phyloP scores from a whole-genome alignment of 331 rosid species.

The Spiraea crenata region DNA sequence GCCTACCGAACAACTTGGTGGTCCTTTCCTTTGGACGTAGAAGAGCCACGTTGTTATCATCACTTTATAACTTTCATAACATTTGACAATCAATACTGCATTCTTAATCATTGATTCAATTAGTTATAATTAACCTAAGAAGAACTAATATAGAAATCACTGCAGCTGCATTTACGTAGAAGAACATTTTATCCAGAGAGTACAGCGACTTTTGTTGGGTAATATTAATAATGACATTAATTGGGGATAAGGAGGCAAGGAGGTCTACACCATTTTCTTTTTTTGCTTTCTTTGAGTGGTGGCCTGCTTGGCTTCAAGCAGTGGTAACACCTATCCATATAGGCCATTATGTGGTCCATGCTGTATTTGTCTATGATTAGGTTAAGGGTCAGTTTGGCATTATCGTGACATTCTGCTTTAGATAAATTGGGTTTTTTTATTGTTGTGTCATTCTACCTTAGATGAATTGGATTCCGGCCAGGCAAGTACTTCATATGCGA shows the following conservation, averaged over 20 bases:
- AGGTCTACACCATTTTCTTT: slow-evolving; percentile 12
- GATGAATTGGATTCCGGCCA: no score
- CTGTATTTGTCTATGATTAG: neutral
- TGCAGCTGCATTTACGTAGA: no score
- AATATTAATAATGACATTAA: slow-evolving; percentile 19
- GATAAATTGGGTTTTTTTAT: slow-evolving; percentile 5
- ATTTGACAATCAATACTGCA: no score
- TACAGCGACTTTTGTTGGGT: slow-evolving; percentile 32
- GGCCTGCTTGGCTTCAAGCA: slow-evolving; percentile 19
- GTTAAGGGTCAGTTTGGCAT: slow-evolving; percentile 7
- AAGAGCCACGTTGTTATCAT: slow-evolving; percentile 38
- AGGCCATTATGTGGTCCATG: slow-evolving; percentile 25
- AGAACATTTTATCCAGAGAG: neutral
- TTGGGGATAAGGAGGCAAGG: slow-evolving; percentile 13
- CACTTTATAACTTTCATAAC: no score
- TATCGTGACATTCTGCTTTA: neutral
- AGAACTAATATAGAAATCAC: no score
- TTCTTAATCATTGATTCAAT: no score
- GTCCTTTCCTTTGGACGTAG: slow-evolving; percentile 27
- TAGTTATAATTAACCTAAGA: no score
- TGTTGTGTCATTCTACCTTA: no score
- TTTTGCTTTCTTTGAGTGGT: neutral
- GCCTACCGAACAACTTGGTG: slow-evolving; percentile 41
- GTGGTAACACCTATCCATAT: neutral
- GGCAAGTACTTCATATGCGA: no score